Evolutionary conservation across 1,284 basidiomycete genomes (phyloP), one percentile per base, ranked within the genome.

Genomic region (Leccinum proximum): DNA sequence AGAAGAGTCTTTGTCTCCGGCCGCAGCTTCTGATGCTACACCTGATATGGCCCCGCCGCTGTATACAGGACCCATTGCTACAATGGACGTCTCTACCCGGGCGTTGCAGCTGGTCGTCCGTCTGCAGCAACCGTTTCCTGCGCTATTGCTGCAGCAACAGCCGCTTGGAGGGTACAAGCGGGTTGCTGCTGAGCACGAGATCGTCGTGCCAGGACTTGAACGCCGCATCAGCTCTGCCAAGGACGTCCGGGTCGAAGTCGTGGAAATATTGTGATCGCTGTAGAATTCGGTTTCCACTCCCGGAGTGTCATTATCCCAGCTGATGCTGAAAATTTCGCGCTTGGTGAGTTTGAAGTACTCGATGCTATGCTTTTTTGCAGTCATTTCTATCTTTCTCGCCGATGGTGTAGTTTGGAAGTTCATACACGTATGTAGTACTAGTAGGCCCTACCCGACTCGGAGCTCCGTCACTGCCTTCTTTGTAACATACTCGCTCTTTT

Each of bases 171-270:
- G 45, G 38, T 65, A 48, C 42, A 65, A 14, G 59, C 59, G 59
- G 9, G 18, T 65, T 2, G 65, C 65, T 10, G n/a, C 65, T 6
- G 42, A 65, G 11, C 64, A 58, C 7, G 64, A 61, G 18, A 66
- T 65, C n/a, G 2, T 45, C 5, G 33, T 63, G 3, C n/a, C 58
- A 3, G 65, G 59, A 6, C 30, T 67, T 37, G 53, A 66, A 9
- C 58, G 1, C 26, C n/a, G 5, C 16, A 26, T 66, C 18, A 35
- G 30, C 18, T 37, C 33, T 4, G 6, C 48, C 33, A 61, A 10
- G 33, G 54, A 38, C 14, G 18, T 61, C 22, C 64, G 11, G 4
- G 3, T 50, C 2, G 38, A 14, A 10, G 38, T 65, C 7, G 45
- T 65, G 11, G 64, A 65, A 14, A 45, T 65, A 42, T 61, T 61